Evolutionary conservation across 2,329 filamentous ascomycete genomes (phyloP).

Genomic region (Trichothecium roseum): DNA sequence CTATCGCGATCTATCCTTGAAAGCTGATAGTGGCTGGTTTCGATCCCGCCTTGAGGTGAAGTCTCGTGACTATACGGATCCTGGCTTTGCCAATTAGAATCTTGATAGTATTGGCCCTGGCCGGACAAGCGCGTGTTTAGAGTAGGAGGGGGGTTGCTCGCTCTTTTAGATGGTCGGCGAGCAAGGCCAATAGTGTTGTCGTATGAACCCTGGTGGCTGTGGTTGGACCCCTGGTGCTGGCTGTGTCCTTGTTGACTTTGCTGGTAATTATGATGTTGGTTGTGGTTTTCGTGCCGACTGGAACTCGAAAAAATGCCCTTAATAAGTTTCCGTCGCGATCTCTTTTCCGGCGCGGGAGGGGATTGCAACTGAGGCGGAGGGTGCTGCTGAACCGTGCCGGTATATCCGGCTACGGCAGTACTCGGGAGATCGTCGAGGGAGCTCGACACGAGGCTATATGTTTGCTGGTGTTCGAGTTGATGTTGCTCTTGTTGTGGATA

Average conservation of each 20-base stretch:
- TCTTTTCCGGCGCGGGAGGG: slow-evolving; percentile 28
- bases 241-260: slow-evolving; percentile 18
- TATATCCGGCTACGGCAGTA: slow-evolving; percentile 7
- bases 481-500: slow-evolving; percentile 7
- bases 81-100: slow-evolving; percentile 19
- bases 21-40: slow-evolving; percentile 25
- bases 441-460: slow-evolving; percentile 22
- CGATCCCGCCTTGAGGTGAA: slow-evolving; percentile 35
- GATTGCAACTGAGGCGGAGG: slow-evolving; percentile 13
- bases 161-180: slow-evolving; percentile 47
- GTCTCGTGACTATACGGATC: slow-evolving; percentile 27
- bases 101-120: slow-evolving; percentile 8
- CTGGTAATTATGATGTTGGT: slow-evolving; percentile 16
- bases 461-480: slow-evolving; percentile 14
- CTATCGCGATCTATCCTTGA: slow-evolving; percentile 27
- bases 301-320: slow-evolving; percentile 41
- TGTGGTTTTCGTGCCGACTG: slow-evolving; percentile 16
- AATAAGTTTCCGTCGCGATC: slow-evolving; percentile 42
- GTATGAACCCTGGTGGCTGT: slow-evolving; percentile 25
- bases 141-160: slow-evolving; percentile 32
- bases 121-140: slow-evolving; percentile 10
- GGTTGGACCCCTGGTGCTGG: slow-evolving; percentile 13
- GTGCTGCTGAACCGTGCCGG: slow-evolving; percentile 6
- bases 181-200: slow-evolving; percentile 37
- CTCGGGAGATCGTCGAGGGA: slow-evolving; percentile 32